phyloP scores from a whole-genome alignment of 495 filamentous ascomycete species.

The Penicillium salamii region DNA sequence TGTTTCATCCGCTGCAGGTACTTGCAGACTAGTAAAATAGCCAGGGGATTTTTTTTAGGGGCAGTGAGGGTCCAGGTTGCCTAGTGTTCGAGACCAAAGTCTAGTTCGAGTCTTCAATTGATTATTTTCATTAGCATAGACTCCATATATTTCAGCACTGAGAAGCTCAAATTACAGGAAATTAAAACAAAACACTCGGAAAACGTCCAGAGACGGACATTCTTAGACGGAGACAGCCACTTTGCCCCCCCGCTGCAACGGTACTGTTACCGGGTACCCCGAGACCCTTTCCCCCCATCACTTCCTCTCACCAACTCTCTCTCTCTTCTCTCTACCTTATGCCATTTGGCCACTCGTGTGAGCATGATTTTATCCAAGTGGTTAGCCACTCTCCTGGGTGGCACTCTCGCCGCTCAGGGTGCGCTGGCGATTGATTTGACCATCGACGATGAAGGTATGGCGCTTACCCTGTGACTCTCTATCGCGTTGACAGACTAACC shows the following conservation, averaged over 20 bases:
- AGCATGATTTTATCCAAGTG: constrained; percentile 25
- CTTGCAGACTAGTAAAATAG: too few species aligned
- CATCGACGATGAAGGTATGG: constrained; percentile 33
- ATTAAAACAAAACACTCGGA: too few species aligned
- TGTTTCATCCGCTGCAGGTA: constrained; percentile 8
- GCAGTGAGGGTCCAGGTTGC: too few species aligned
- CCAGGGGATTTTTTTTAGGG: too few species aligned
- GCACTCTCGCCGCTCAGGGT: constrained; percentile 25
- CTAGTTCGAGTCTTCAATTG: too few species aligned
- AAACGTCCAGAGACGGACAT: background rate
- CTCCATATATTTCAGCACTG: too few species aligned
- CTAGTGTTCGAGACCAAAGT: too few species aligned
- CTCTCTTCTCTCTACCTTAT: constrained; percentile 5
- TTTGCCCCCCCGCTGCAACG: constrained; percentile 4
- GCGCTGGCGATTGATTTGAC: constrained; percentile 32
- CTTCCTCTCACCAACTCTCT: background rate
- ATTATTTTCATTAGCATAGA: too few species aligned
- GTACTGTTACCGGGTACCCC: constrained; percentile 5
- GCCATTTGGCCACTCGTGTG: constrained; percentile 4
- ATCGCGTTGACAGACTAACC: background rate
- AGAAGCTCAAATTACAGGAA: too few species aligned
- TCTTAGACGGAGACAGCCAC: constrained; percentile 6
- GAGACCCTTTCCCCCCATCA: constrained; percentile 2
- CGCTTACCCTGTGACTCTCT: background rate
- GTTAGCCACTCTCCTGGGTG: constrained; percentile 25